phyloP scores from a whole-genome alignment of 2,329 filamentous ascomycete genomes.

The Ophiocordyceps polyrhachis-furcata region DNA sequence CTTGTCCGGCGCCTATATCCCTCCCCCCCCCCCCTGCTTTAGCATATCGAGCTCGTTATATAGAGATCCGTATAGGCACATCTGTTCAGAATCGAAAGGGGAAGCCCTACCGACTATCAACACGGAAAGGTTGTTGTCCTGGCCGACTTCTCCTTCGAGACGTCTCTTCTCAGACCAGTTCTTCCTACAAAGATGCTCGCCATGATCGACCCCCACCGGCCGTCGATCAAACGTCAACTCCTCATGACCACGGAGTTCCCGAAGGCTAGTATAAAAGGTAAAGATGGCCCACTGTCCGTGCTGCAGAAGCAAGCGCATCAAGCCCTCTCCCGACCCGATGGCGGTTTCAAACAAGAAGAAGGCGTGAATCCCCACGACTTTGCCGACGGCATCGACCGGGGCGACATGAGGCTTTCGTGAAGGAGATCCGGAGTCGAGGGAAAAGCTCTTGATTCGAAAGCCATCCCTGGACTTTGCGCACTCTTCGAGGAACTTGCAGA shows the following conservation, averaged over 20 bases:
- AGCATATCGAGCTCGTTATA: neutral
- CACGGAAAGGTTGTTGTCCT: conserved; percentile 32
- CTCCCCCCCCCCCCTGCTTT: no score
- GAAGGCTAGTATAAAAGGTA: conserved; percentile 41
- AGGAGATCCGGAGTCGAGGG: conserved; percentile 24
- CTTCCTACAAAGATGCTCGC: conserved; percentile 27
- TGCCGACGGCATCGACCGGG: conserved; percentile 29
- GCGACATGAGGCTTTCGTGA: conserved; percentile 23
- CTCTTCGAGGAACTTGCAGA: conserved; percentile 19
- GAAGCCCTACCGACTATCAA: conserved; percentile 35
- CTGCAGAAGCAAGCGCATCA: conserved; percentile 30
- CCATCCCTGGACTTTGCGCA: conserved; percentile 15
- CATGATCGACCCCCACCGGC: conserved; percentile 37
- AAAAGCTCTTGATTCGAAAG: conserved; percentile 22
- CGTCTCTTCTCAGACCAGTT: conserved; percentile 41
- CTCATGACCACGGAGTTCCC: conserved; percentile 32
- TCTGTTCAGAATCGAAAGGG: neutral
- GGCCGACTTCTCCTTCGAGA: conserved; percentile 25
- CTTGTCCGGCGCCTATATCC: conserved; percentile 35
- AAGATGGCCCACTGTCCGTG: conserved; percentile 38
- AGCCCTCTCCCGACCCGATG: conserved; percentile 34
- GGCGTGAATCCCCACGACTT: conserved; percentile 33
- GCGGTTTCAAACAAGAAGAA: conserved; percentile 35
- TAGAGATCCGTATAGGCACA: accelerated
- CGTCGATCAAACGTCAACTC: conserved; percentile 28